These are phyloP conservation scores for Lepidium aucheri DNA, from an alignment of 345 rosid genomes.

Conservation along the genomic window DNA sequence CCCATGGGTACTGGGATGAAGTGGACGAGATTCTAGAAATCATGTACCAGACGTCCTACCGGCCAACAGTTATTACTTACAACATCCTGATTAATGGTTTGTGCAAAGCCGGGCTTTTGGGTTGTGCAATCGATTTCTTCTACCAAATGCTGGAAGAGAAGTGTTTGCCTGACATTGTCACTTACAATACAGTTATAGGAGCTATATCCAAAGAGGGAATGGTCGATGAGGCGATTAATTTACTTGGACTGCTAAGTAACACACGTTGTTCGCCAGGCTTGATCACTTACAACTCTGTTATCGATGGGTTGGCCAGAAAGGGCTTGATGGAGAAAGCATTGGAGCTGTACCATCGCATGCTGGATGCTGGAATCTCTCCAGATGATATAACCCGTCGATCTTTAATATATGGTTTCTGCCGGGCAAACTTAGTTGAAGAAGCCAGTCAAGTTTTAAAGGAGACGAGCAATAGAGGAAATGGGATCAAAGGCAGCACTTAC, in stretches of 20 bases:
- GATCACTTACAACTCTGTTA: slow-evolving; percentile 66
- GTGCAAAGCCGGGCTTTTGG: slow-evolving; percentile 59
- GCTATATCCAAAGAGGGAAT: slow-evolving; percentile 64
- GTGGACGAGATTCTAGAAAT: slow-evolving; percentile 54
- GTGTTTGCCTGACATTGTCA: slow-evolving; percentile 59
- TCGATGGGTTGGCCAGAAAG: slow-evolving; percentile 56
- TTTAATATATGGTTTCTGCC: slow-evolving; percentile 61
- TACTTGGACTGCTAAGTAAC: slow-evolving; percentile 38
- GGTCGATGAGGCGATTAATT: slow-evolving; percentile 53
- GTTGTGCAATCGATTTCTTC: slow-evolving; percentile 60
- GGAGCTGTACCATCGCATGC: slow-evolving; percentile 46
- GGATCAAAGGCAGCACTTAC: slow-evolving; percentile 42
- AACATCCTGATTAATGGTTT: slow-evolving; percentile 74
- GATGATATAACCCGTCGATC: slow-evolving; percentile 72
- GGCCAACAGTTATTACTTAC: slow-evolving; percentile 64
- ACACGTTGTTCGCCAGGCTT: slow-evolving; percentile 48
- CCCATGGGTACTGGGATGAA: slow-evolving; percentile 60
- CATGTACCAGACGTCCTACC: slow-evolving; percentile 46
- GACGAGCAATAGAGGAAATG: slow-evolving; percentile 44
- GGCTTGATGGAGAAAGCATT: slow-evolving; percentile 49
- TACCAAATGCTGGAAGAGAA: slow-evolving; percentile 47
- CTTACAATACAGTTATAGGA: slow-evolving; percentile 64
- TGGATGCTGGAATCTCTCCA: slow-evolving; percentile 43
- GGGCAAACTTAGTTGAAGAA: slow-evolving; percentile 39
- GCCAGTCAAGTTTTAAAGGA: slow-evolving; percentile 49